A percentile compares a stretch with the other conserved stretches of the same genome.
Conservation (phyloP, 2,329 filamentous ascomycete genomes). For the Fusarium sp. region DNA sequence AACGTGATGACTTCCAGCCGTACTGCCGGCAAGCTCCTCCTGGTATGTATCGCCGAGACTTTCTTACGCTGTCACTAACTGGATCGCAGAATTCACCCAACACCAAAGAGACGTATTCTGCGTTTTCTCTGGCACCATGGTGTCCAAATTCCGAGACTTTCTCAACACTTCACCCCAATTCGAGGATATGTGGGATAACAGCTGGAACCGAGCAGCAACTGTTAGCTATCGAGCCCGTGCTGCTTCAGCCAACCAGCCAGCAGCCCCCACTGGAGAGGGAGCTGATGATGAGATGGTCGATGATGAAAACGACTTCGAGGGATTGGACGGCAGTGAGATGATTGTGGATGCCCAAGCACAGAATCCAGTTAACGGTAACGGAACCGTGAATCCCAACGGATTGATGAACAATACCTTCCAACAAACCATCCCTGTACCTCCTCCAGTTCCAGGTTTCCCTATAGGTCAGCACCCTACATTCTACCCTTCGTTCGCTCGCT, state of each 20-base stretch:
- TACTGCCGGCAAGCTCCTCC: constrained; percentile 89
- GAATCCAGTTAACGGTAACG: constrained; percentile 38
- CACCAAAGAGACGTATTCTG: constrained; percentile 97
- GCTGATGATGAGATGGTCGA: constrained; percentile 58
- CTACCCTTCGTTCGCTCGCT: constrained; percentile 32
- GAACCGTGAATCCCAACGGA: constrained; percentile 9
- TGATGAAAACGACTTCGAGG: constrained; percentile 59
- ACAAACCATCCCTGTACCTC: constrained; percentile 47
- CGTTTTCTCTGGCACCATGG: constrained; percentile 92
- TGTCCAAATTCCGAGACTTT: constrained; percentile 79
- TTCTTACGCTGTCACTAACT: constrained; percentile 41
- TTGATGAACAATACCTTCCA: constrained; percentile 22
- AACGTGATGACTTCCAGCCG: constrained; percentile 82
- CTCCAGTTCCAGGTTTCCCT: constrained; percentile 41
- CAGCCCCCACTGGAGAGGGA: constrained; percentile 44
- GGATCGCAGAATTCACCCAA: constrained; percentile 82
- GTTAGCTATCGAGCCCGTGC: constrained; percentile 17
- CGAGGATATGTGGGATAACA: constrained; percentile 55
- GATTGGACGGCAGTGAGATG: constrained; percentile 55
- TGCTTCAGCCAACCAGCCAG: constrained; percentile 8
- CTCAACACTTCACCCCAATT: constrained; percentile 71
- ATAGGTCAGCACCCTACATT: constrained; percentile 40
- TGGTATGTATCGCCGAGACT: constrained; percentile 59
- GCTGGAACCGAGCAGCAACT: constrained; percentile 21
- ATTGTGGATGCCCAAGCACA: constrained; percentile 49